Evolutionary conservation across 2,329 filamentous ascomycete genomes (phyloP).

Genomic region (Exophiala lecanii-corni): DNA sequence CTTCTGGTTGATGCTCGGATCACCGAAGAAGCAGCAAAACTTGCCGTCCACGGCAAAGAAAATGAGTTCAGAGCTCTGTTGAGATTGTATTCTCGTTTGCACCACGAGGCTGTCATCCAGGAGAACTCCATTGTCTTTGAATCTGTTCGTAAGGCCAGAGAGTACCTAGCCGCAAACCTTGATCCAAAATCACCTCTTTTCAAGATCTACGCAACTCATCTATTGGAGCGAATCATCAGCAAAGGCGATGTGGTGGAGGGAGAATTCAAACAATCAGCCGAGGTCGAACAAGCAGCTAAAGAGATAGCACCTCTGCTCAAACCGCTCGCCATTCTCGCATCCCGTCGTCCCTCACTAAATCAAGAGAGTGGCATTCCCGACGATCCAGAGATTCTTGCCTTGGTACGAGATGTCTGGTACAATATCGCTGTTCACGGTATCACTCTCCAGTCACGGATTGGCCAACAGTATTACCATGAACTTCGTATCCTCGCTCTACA

Average conservation of each 20-base stretch:
- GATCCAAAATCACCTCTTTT: conserved; percentile 67
- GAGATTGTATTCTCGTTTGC: conserved; percentile 73
- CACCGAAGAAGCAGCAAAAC: conserved; percentile 70
- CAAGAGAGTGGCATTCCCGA: conserved; percentile 29
- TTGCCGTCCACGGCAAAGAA: conserved; percentile 72
- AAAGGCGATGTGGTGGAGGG: conserved; percentile 80
- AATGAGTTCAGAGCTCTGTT: conserved; percentile 81
- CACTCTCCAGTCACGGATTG: conserved; percentile 66
- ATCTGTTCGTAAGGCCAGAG: conserved; percentile 74
- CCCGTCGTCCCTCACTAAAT: conserved; percentile 44
- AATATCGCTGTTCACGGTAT: conserved; percentile 96
- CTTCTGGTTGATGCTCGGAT: conserved; percentile 77
- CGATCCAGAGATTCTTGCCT: conserved; percentile 66
- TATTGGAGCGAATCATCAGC: conserved; percentile 82
- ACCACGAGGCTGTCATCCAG: conserved; percentile 66
- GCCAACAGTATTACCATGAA: conserved; percentile 68
- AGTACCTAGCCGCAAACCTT: conserved; percentile 69
- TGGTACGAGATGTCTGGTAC: conserved; percentile 93
- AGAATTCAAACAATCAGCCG: conserved; percentile 67
- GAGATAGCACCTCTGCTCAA: conserved; percentile 85
- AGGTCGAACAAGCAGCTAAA: conserved; percentile 74
- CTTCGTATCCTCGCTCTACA: conserved; percentile 80
- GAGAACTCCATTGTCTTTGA: conserved; percentile 63
- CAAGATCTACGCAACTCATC: conserved; percentile 74
- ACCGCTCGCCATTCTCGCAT: conserved; percentile 81